These are phyloP conservation scores for Apiospora saccharicola DNA, from an alignment of 2,329 filamentous ascomycete genomes.

Conservation along the genomic window DNA sequence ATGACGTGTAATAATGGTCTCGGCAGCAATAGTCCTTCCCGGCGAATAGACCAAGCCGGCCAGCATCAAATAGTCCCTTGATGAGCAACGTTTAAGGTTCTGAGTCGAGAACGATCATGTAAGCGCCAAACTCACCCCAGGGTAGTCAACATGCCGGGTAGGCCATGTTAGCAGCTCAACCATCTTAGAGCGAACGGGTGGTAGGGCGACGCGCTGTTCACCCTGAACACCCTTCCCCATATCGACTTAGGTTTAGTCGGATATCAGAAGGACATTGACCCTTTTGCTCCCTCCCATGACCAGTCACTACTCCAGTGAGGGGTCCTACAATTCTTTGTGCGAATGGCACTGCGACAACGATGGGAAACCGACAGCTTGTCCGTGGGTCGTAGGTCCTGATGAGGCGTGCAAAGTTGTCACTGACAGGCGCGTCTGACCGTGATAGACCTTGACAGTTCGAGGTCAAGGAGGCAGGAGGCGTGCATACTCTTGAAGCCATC, in stretches of 20 bases:
- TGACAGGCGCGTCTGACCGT: not conserved
- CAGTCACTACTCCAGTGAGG: conserved; percentile 10
- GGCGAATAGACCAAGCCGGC: conserved; percentile 7
- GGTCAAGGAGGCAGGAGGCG: not conserved
- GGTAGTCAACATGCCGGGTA: not conserved
- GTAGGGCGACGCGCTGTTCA: conserved; percentile 11
- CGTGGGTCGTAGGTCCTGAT: not conserved
- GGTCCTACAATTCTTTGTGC: not conserved
- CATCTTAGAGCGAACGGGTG: conserved; percentile 14
- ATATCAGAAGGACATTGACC: not conserved
- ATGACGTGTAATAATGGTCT: conserved; percentile 8
- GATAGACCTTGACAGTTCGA: not conserved
- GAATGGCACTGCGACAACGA: not conserved
- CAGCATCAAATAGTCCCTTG: not conserved
- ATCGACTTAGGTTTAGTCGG: not conserved
- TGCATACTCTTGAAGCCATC: not conserved
- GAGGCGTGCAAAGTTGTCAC: not conserved
- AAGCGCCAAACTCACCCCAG: conserved; percentile 19
- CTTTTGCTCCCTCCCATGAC: not conserved
- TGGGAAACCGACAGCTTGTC: not conserved
- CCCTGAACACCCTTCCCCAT: conserved; percentile 3
- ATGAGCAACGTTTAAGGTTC: not conserved
- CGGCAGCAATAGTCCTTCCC: conserved; percentile 7
- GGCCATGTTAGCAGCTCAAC: conserved; percentile 2
- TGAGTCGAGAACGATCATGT: conserved; percentile 3